These are phyloP conservation scores for Tylopilus balloui DNA, from an alignment of 768 basidiomycete species.

Conservation along the genomic window DNA sequence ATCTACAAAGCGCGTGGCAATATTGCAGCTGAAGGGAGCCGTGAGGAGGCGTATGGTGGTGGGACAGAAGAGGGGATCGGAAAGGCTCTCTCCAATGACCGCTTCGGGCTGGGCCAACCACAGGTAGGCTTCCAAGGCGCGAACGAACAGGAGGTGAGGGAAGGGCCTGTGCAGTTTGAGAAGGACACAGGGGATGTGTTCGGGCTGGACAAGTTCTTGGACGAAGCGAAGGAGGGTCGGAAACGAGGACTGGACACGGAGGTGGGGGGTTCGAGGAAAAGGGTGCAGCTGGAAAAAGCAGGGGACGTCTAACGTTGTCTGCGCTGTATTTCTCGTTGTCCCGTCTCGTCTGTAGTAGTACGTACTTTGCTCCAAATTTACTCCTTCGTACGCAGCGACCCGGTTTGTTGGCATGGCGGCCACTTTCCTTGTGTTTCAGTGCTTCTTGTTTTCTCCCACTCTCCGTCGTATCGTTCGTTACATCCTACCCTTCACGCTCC, in stretches of 20 bases:
- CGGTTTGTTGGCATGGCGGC: conserved; percentile 19
- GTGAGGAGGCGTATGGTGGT: conserved; percentile 89
- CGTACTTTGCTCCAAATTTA: neutral
- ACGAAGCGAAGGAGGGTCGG: conserved; percentile 93
- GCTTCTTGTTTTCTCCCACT: neutral
- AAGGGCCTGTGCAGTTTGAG: conserved; percentile 98
- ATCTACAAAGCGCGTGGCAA: conserved; percentile 96
- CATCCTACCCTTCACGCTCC: conserved; percentile 17
- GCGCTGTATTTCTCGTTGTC: neutral
- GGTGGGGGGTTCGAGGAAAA: conserved; percentile 64
- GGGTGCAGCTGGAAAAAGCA: conserved; percentile 65
- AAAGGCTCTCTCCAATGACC: conserved; percentile 86
- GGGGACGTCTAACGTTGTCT: conserved; percentile 34
- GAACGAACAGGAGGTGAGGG: conserved; percentile 73
- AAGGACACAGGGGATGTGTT: conserved; percentile 97
- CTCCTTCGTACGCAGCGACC: too few species aligned
- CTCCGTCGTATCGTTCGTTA: neutral
- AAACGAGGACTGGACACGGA: conserved; percentile 82
- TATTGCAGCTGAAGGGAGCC: conserved; percentile 60
- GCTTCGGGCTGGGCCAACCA: conserved; percentile 85
- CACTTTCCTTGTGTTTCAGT: conserved; percentile 4
- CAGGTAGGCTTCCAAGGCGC: conserved; percentile 90
- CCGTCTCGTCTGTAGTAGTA: neutral
- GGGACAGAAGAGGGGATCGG: conserved; percentile 95
- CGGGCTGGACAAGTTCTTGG: conserved; percentile 93